Evolutionary conservation across 2,329 filamentous ascomycete species (phyloP).

Genomic region (Aspergillus pseudoviridinutans): DNA sequence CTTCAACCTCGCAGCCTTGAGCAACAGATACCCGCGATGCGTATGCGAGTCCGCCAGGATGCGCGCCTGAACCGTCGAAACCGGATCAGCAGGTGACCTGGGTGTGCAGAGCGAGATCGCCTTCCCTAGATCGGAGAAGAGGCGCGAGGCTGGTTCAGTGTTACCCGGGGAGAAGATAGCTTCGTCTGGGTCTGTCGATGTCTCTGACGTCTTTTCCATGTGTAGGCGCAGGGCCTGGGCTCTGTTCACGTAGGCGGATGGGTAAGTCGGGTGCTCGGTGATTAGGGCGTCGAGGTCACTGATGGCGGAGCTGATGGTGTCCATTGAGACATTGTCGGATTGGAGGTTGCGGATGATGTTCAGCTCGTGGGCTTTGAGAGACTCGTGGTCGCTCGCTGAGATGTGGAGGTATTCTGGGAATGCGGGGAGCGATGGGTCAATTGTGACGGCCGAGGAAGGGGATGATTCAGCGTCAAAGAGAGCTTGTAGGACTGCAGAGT

Average conservation of each 20-base stretch:
- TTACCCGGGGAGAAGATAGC: slow-evolving; percentile 23
- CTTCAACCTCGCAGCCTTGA: slow-evolving; percentile 33
- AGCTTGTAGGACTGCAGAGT: slow-evolving; percentile 43
- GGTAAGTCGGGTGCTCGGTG: slow-evolving; percentile 44
- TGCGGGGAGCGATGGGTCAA: slow-evolving; percentile 37
- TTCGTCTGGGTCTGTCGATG: slow-evolving; percentile 6
- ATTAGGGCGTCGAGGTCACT: slow-evolving; percentile 43
- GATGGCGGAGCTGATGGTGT: slow-evolving; percentile 31
- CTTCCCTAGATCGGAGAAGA: slow-evolving; percentile 36
- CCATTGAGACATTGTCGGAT: slow-evolving; percentile 14
- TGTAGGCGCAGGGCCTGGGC: slow-evolving; percentile 48
- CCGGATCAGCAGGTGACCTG: slow-evolving; percentile 31
- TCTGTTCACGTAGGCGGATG: slow-evolving; percentile 53
- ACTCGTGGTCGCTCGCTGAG: slow-evolving; percentile 30
- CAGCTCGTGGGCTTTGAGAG: slow-evolving; percentile 38
- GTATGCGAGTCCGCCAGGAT: slow-evolving; percentile 54
- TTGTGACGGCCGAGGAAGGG: slow-evolving; percentile 33
- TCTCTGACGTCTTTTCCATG: slow-evolving; percentile 16
- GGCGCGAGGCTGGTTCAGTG: slow-evolving; percentile 15
- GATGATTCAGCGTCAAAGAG: slow-evolving; percentile 46
- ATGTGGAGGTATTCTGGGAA: slow-evolving; percentile 38
- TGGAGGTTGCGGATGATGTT: slow-evolving; percentile 39
- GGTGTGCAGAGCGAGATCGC: slow-evolving; percentile 48
- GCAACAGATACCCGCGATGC: slow-evolving; percentile 47
- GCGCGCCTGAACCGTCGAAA: slow-evolving; percentile 47